phyloP scores from a whole-genome alignment of 2,329 filamentous ascomycete genomes.

The Sarocladiaceae sp. region DNA sequence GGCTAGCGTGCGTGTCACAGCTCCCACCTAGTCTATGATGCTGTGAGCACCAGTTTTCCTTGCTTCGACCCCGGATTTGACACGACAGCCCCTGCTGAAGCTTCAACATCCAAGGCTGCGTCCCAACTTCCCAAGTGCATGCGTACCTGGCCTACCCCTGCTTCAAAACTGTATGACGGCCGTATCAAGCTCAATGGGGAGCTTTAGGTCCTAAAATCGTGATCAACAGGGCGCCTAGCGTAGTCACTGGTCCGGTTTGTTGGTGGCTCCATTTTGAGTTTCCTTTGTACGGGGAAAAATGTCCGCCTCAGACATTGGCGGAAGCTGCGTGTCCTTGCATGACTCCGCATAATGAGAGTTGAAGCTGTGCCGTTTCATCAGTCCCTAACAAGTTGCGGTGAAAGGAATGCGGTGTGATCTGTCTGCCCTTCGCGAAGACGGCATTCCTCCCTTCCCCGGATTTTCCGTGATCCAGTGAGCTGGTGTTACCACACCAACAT shows the following conservation, averaged over 20 bases:
- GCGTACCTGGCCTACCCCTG: too few species aligned
- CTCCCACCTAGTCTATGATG: not conserved
- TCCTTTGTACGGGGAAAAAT: not conserved
- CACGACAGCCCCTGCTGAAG: not conserved
- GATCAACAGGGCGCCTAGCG: too few species aligned
- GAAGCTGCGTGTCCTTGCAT: not conserved
- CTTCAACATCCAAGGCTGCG: not conserved
- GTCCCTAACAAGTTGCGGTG: not conserved
- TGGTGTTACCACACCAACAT: not conserved
- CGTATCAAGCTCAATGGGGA: too few species aligned
- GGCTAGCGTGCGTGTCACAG: not conserved
- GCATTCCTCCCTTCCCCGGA: not conserved
- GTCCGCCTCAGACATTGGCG: not conserved
- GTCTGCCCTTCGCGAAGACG: not conserved
- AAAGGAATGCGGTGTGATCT: not conserved
- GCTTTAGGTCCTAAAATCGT: too few species aligned
- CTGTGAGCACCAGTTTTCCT: not conserved
- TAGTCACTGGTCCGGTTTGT: too few species aligned
- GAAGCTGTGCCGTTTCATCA: not conserved
- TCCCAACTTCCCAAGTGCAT: too few species aligned
- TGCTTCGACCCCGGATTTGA: not conserved
- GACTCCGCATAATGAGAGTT: conserved; percentile 2
- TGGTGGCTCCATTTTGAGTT: not conserved
- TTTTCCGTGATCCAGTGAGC: not conserved
- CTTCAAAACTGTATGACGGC: too few species aligned